Percentiles rank a stretch among this genome's conserved stretches.
These are phyloP conservation scores for Nakazawaea molendinolei DNA, from an alignment of 805 yeast species.

Conservation along the genomic window DNA sequence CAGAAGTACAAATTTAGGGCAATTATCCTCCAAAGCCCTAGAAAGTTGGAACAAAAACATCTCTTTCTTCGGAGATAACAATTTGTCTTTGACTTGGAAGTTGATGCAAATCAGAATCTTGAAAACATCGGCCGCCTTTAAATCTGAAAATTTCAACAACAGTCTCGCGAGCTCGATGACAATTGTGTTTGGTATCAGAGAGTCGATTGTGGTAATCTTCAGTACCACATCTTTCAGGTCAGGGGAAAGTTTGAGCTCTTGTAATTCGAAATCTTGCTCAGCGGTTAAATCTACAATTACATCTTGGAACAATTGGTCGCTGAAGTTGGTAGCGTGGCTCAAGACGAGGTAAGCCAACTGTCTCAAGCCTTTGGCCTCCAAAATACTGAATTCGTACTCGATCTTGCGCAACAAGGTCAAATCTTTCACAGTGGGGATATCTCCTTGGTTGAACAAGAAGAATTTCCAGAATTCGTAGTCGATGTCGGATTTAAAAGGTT, in stretches of 20 bases:
- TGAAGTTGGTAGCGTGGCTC: neutral
- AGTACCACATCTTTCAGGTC: neutral
- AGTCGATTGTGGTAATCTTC: constrained; percentile 1
- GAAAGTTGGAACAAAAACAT: constrained; percentile 6
- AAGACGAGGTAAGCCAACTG: neutral
- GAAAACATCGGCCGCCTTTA: constrained; percentile 3
- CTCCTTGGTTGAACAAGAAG: constrained; percentile 5
- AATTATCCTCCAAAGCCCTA: constrained; percentile 9
- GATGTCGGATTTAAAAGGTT: neutral
- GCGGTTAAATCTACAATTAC: constrained; percentile 1
- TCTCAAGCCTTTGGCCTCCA: constrained; percentile 1
- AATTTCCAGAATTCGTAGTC: constrained; percentile 11
- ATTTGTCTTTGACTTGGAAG: neutral
- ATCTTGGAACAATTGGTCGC: constrained; percentile 4
- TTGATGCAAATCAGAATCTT: constrained; percentile 3
- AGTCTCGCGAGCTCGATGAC: neutral
- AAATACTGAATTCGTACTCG: constrained; percentile 3
- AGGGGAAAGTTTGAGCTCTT: neutral
- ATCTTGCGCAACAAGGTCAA: constrained; percentile 1
- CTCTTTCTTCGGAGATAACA: neutral
- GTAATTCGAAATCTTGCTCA: constrained; percentile 2
- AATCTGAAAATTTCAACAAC: neutral
- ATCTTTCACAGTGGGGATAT: neutral
- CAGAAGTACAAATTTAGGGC: constrained; percentile 2
- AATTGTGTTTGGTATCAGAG: neutral